Conservation (phyloP, 1,139 yeast genomes). For the Saccharomyces hybrid region DNA sequence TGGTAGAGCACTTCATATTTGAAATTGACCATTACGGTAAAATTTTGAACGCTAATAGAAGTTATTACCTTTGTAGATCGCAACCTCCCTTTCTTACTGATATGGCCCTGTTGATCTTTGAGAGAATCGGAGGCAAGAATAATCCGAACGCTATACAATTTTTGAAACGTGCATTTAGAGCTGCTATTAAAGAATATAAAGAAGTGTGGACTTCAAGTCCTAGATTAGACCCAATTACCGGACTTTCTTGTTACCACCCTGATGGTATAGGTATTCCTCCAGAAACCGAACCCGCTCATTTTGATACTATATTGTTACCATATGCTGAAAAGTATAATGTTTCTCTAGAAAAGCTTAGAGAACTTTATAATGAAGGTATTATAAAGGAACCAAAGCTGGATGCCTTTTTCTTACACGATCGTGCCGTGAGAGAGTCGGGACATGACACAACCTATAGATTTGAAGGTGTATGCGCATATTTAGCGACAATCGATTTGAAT, state of each 20-base stretch:
- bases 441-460: constrained; percentile 90
- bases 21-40: constrained; percentile 89
- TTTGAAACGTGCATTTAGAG: constrained; percentile 53
- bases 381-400: constrained; percentile 77
- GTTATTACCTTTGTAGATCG: constrained; percentile 84
- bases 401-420: constrained; percentile 81
- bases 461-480: constrained; percentile 81
- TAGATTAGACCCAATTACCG: constrained; percentile 65
- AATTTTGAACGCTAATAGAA: constrained; percentile 87
- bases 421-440: constrained; percentile 95
- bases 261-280: constrained; percentile 91
- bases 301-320: constrained; percentile 61
- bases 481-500: constrained; percentile 89
- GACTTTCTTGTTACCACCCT: constrained; percentile 86
- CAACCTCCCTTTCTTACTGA: constrained; percentile 98
- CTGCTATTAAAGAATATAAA: constrained; percentile 82
- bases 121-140: constrained; percentile 41
- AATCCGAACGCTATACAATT: constrained; percentile 49
- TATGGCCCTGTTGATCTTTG: constrained; percentile 69
- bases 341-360: constrained; percentile 61
- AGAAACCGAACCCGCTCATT: constrained; percentile 90
- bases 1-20: constrained; percentile 88
- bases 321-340: constrained; percentile 57
- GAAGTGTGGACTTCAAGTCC: constrained; percentile 76
- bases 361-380: constrained; percentile 57